These are phyloP conservation scores for Curvularia hawaiiensis DNA, from an alignment of 2,329 filamentous ascomycete species.

Conservation along the genomic window DNA sequence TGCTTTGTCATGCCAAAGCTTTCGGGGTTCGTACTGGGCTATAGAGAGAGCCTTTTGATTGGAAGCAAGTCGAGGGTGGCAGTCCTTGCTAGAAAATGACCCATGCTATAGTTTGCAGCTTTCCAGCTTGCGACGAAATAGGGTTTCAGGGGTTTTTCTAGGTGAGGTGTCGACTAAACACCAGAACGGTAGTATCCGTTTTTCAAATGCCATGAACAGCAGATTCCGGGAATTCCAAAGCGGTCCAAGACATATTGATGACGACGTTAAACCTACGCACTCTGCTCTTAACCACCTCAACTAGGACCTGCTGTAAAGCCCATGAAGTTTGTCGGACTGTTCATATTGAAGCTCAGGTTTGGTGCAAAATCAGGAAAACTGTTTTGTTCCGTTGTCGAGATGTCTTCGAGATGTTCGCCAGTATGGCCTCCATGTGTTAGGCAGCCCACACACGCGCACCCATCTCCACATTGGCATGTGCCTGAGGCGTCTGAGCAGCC, in stretches of 20 bases:
- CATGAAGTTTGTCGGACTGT: conserved; percentile 19
- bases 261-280: not conserved
- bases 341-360: conserved; percentile 9
- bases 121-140: not conserved
- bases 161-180: not conserved
- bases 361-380: conserved; percentile 24
- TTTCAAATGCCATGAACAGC: not conserved
- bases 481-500: conserved; percentile 56
- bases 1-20: not conserved
- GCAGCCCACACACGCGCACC: conserved; percentile 59
- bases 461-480: conserved; percentile 58
- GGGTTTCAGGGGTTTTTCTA: not conserved
- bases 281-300: not conserved
- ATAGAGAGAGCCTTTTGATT: not conserved
- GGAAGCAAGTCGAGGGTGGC: not conserved
- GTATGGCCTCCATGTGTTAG: conserved; percentile 58
- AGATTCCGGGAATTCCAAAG: not conserved
- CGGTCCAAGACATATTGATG: not conserved
- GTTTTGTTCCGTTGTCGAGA: conserved; percentile 20
- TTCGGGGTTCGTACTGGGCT: not conserved
- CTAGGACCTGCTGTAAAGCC: conserved; percentile 12
- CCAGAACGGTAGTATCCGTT: not conserved
- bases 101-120: not conserved
- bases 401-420: conserved; percentile 46
- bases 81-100: not conserved